phyloP scores from a whole-genome alignment of 2,329 filamentous ascomycete genomes.

The Aureobasidium lini region DNA sequence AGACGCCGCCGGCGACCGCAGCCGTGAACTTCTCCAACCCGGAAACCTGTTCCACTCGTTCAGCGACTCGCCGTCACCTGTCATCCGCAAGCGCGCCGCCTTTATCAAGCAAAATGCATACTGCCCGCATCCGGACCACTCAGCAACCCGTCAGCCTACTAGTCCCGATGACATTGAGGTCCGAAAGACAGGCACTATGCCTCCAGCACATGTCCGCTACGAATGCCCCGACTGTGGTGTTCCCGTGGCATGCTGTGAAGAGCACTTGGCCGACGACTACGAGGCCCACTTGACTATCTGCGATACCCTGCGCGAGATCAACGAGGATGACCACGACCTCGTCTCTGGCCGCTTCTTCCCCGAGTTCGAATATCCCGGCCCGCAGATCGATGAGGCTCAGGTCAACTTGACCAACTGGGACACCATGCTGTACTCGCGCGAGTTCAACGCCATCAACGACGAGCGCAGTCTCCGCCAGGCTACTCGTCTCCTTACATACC shows the following conservation, averaged over 20 bases:
- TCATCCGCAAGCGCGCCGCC: conserved; percentile 78
- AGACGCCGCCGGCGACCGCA: conserved; percentile 19
- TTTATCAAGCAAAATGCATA: conserved; percentile 91
- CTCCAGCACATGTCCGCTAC: conserved; percentile 79
- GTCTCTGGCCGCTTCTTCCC: conserved; percentile 84
- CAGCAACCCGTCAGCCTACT: conserved; percentile 61
- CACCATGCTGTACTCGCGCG: conserved; percentile 85
- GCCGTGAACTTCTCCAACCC: conserved; percentile 47
- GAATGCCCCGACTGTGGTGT: conserved; percentile 96
- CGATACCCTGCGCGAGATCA: conserved; percentile 84
- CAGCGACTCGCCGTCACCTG: conserved; percentile 77
- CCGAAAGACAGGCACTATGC: conserved; percentile 50
- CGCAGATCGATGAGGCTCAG: conserved; percentile 84
- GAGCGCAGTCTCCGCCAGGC: conserved; percentile 88
- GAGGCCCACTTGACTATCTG: conserved; percentile 88
- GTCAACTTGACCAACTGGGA: conserved; percentile 99
- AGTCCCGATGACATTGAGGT: conserved; percentile 58
- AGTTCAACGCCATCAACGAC: conserved; percentile 85
- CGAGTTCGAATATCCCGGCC: conserved; percentile 84
- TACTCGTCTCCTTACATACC: conserved; percentile 88
- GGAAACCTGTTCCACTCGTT: conserved; percentile 93
- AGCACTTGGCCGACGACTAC: conserved; percentile 94
- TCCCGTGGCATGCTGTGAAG: conserved; percentile 86
- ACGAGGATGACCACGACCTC: conserved; percentile 96
- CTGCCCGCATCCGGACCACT: conserved; percentile 85